Evolutionary conservation across 352 stramenopile species (phyloP).

Genomic region (Peronosclerospora sorghi): DNA sequence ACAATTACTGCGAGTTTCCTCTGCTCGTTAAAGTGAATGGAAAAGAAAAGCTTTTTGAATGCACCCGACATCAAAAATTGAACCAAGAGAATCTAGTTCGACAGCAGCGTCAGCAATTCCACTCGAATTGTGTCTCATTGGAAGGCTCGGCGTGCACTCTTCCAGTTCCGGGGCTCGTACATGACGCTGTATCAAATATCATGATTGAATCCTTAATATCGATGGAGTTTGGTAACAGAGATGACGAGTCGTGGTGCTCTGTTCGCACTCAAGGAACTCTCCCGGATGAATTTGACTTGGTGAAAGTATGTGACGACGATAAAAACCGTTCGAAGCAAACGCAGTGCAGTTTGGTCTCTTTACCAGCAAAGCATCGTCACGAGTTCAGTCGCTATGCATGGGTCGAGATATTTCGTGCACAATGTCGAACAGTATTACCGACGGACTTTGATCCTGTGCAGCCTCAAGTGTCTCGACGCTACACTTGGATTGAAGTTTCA

Average conservation of each 20-base stretch:
- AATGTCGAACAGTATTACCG: conserved; percentile 30
- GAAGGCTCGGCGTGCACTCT: conserved; percentile 20
- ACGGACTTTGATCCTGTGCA: conserved; percentile 36
- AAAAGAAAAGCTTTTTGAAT: conserved; percentile 2
- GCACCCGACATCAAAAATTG: conserved; percentile 1
- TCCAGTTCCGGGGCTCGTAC: neutral
- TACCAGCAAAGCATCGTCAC: conserved; percentile 6
- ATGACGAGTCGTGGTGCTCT: conserved; percentile 31
- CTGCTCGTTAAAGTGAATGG: conserved; percentile 29
- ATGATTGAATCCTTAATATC: conserved; percentile 29
- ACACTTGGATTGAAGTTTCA: conserved; percentile 41
- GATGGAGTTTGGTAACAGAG: no score
- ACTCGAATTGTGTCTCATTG: conserved; percentile 24
- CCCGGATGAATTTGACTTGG: conserved; percentile 39
- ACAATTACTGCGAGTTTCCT: conserved; percentile 32
- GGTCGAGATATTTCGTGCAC: conserved; percentile 20
- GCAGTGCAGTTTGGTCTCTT: conserved; percentile 17
- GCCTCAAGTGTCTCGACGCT: conserved; percentile 27
- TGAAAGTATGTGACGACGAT: conserved; percentile 22
- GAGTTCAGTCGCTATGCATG: conserved; percentile 23
- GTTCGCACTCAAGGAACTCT: conserved; percentile 11
- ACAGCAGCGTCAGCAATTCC: neutral
- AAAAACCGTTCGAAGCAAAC: conserved; percentile 4
- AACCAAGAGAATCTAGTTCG: conserved; percentile 5
- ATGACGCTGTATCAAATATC: conserved; percentile 8